phyloP scores from a whole-genome alignment of 129 eudicot genomes.

The Scalesia atractyloides region DNA sequence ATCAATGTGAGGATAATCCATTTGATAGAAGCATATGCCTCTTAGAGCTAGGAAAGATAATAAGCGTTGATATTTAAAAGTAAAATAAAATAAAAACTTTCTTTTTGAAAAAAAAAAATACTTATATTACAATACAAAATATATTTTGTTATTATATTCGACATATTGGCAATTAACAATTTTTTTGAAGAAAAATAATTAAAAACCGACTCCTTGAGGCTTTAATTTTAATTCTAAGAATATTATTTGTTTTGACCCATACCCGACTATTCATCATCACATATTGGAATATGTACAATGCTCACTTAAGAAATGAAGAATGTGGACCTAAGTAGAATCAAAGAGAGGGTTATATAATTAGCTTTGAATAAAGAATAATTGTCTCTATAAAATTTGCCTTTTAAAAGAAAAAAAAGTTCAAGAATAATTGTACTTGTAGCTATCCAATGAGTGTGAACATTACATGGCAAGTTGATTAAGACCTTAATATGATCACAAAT shows the following conservation, averaged over 20 bases:
- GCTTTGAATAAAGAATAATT: not conserved
- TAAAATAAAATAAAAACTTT: too few species aligned
- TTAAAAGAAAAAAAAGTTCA: too few species aligned
- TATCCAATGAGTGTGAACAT: conserved; percentile 11
- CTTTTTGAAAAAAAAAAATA: not conserved
- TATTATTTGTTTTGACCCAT: not conserved
- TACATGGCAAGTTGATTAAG: conserved; percentile 17
- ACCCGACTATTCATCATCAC: not conserved
- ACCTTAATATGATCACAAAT: conserved; percentile 16
- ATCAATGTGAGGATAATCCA: too few species aligned
- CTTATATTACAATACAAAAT: not conserved
- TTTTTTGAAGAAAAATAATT: not conserved
- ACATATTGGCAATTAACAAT: too few species aligned
- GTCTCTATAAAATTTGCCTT: too few species aligned
- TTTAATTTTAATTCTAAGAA: not conserved
- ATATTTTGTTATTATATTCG: not conserved
- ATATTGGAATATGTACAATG: conserved; percentile 8
- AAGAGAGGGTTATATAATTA: conserved; percentile 8
- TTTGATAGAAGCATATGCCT: too few species aligned
- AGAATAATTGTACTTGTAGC: not conserved
- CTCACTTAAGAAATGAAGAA: not conserved
- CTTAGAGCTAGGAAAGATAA: too few species aligned
- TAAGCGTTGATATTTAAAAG: too few species aligned
- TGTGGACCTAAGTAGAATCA: not conserved
- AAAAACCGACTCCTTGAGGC: not conserved